These are phyloP conservation scores for Melastoma malabathricum DNA, from an alignment of 345 rosid genomes.

Conservation along the genomic window DNA sequence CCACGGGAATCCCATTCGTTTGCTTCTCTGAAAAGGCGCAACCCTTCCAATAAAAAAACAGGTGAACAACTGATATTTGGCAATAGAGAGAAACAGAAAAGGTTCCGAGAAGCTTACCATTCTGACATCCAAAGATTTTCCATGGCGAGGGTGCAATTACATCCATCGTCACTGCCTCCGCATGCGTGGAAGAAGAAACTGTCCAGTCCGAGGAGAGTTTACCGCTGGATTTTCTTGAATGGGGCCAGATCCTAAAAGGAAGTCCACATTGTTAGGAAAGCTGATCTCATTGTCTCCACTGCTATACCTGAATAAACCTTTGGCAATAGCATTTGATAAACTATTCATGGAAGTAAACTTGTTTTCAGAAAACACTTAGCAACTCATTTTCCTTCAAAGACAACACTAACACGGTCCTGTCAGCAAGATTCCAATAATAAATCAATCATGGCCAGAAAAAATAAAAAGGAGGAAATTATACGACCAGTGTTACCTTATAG, in stretches of 20 bases:
- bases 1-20: constrained; percentile 56
- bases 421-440: too few relatives aligned
- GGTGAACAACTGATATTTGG: too few relatives aligned
- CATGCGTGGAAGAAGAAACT: constrained; percentile 22
- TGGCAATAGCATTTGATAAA: too few relatives aligned
- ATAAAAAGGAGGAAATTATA: too few relatives aligned
- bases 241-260: constrained; percentile 9
- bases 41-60: constrained; percentile 22
- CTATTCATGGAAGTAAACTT: too few relatives aligned
- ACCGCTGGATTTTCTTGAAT: constrained; percentile 28
- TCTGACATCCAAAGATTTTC: constrained; percentile 93
- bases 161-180: constrained; percentile 52
- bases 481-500: constrained; percentile 16
- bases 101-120: constrained; percentile 27
- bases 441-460: too few relatives aligned
- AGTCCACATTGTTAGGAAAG: too few relatives aligned
- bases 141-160: constrained; percentile 85
- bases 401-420: too few relatives aligned
- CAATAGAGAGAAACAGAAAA: not conserved
- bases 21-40: constrained; percentile 88
- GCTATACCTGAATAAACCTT: too few relatives aligned
- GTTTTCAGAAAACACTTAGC: too few relatives aligned
- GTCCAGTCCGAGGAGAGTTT: constrained; percentile 47
- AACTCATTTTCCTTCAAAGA: too few relatives aligned
- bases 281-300: too few relatives aligned